phyloP scores from a whole-genome alignment of 306 rosid genomes.

The Dicorynia guianensis region DNA sequence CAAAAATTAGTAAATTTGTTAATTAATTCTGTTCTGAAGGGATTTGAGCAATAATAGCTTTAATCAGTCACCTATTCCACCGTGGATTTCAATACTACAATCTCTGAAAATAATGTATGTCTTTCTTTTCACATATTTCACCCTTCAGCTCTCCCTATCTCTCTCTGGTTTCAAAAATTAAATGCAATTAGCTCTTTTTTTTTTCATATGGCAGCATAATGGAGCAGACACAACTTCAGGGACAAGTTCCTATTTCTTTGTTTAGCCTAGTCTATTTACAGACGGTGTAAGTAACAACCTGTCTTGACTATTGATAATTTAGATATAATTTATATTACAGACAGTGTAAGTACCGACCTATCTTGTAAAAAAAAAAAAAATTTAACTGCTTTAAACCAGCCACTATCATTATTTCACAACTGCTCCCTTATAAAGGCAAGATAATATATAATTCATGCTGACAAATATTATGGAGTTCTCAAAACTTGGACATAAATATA shows the following conservation, averaged over 20 bases:
- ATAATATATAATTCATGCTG: not conserved
- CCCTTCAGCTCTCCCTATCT: not conserved
- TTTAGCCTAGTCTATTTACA: constrained; percentile 40
- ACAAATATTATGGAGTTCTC: not conserved
- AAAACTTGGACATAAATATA: not conserved
- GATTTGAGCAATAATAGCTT: constrained; percentile 71
- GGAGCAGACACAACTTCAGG: constrained; percentile 42
- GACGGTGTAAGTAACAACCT: constrained; percentile 45
- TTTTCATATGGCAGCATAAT: constrained; percentile 29
- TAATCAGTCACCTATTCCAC: constrained; percentile 50
- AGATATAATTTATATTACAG: too few relatives aligned
- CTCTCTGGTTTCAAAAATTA: not conserved
- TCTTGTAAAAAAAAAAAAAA: too few relatives aligned
- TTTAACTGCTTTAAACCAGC: too few relatives aligned
- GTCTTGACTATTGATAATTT: not conserved
- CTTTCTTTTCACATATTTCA: not conserved
- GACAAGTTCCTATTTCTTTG: constrained; percentile 40
- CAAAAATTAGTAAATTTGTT: constrained; percentile 22
- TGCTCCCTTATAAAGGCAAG: too few relatives aligned
- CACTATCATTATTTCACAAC: too few relatives aligned
- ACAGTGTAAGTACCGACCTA: too few relatives aligned
- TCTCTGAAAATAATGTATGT: constrained; percentile 70
- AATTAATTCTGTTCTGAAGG: constrained; percentile 36
- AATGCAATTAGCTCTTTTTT: not conserved
- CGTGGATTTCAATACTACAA: constrained; percentile 51